These are phyloP conservation scores for Lactifluus volemus DNA, from an alignment of 768 basidiomycete species.

Conservation along the genomic window DNA sequence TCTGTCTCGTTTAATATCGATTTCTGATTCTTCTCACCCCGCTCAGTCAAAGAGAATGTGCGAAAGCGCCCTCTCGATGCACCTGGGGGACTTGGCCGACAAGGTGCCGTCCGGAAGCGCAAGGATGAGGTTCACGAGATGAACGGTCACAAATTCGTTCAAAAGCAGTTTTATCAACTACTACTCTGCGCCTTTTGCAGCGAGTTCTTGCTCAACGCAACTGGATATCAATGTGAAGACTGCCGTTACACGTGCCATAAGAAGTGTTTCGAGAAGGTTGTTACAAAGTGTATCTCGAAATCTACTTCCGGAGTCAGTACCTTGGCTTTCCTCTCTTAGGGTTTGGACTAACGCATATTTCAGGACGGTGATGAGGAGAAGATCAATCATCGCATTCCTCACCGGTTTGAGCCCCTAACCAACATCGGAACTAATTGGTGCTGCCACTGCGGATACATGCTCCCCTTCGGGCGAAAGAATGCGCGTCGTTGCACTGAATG, in stretches of 20 bases:
- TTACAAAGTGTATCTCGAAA: conserved; percentile 98
- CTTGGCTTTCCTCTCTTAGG: not conserved
- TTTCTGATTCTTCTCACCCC: not conserved
- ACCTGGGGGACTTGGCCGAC: conserved; percentile 87
- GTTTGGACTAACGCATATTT: not conserved
- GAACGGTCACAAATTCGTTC: conserved; percentile 98
- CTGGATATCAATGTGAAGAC: conserved; percentile 99
- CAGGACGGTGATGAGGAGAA: conserved; percentile 97
- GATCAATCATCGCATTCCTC: conserved; percentile 98
- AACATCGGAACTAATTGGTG: conserved; percentile 99
- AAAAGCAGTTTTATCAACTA: conserved; percentile 95
- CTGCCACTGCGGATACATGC: conserved; percentile 98
- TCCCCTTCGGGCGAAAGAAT: conserved; percentile 94
- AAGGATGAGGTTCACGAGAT: conserved; percentile 98
- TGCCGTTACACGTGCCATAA: conserved; percentile 99
- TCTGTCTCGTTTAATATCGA: conserved; percentile 7
- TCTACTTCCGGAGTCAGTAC: conserved; percentile 81
- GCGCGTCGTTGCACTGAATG: conserved; percentile 94
- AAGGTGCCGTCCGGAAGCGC: conserved; percentile 95
- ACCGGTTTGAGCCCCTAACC: conserved; percentile 93
- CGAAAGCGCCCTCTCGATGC: conserved; percentile 93
- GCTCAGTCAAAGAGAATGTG: conserved; percentile 91
- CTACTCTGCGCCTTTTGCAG: conserved; percentile 97
- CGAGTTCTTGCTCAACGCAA: conserved; percentile 94
- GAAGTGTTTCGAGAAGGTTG: conserved; percentile 97